Evolutionary conservation across 2,329 filamentous ascomycete species (phyloP).

Genomic region (Paraphaeosphaeria sporulosa): DNA sequence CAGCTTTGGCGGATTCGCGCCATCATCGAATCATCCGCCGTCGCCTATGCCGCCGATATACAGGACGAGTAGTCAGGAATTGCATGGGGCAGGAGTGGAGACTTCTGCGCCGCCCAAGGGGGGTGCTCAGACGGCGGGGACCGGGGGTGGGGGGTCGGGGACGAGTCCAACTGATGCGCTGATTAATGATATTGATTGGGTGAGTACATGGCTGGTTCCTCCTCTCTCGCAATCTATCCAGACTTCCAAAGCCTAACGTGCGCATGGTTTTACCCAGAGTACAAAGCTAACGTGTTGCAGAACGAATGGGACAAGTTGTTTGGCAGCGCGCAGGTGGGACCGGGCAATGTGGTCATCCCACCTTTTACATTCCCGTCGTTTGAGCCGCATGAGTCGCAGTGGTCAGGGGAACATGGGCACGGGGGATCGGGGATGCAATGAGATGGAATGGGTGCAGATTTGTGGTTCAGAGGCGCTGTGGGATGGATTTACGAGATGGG

Average conservation of each 20-base stretch:
- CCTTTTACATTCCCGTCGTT: conserved; percentile 46
- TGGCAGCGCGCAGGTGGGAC: conserved; percentile 38
- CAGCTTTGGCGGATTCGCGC: conserved; percentile 13
- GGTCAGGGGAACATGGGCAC: conserved; percentile 8
- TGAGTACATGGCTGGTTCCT: conserved; percentile 50
- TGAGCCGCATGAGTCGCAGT: conserved; percentile 33
- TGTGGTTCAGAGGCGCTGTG: too few species aligned
- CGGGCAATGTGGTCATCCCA: conserved; percentile 42
- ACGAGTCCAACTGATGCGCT: conserved; percentile 32
- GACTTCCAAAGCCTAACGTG: too few species aligned
- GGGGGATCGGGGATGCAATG: neutral
- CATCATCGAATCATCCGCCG: neutral
- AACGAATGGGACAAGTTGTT: conserved; percentile 58
- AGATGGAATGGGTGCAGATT: neutral
- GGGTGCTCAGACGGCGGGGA: too few species aligned
- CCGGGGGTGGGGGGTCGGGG: neutral
- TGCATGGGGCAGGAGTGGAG: neutral
- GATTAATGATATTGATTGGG: conserved; percentile 69
- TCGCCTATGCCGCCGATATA: neutral
- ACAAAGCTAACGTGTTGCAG: conserved; percentile 34
- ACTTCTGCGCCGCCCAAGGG: too few species aligned
- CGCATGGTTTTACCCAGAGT: neutral
- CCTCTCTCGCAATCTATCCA: too few species aligned
- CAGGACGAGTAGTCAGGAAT: neutral
- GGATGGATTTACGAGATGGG: too few species aligned